phyloP scores from a whole-genome alignment of 1,284 basidiomycete genomes.

The Microbotryum scabiosae region DNA sequence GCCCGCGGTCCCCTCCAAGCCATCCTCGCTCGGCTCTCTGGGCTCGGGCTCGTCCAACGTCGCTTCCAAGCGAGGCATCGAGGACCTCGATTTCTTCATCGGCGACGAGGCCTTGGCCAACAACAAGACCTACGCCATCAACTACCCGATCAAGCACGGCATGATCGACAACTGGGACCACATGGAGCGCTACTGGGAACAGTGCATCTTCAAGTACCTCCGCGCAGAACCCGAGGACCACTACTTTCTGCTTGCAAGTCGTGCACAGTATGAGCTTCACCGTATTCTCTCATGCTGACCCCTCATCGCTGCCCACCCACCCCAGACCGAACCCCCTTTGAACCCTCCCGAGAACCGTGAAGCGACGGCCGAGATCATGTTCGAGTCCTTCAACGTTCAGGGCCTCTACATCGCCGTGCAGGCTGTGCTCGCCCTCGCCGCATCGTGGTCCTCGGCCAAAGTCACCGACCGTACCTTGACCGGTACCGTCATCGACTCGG shows the following conservation, averaged over 20 bases:
- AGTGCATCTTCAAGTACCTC: conserved; percentile 99
- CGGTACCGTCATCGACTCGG: conserved; percentile 98
- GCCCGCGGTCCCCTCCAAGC: conserved; percentile 71
- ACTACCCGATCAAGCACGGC: conserved; percentile 96
- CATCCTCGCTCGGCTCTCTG: conserved; percentile 42
- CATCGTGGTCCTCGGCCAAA: conserved; percentile 91
- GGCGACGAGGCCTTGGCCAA: conserved; percentile 96
- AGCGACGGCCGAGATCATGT: conserved; percentile 99
- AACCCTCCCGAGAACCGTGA: conserved; percentile 98
- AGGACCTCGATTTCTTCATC: conserved; percentile 99
- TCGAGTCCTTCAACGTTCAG: conserved; percentile 47
- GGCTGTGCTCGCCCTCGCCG: conserved; percentile 96
- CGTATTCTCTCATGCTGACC: neutral
- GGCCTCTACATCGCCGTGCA: conserved; percentile 98
- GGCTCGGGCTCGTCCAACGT: conserved; percentile 48
- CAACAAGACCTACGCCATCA: conserved; percentile 79
- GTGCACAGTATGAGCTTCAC: neutral
- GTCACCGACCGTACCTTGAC: conserved; percentile 49
- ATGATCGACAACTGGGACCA: conserved; percentile 99
- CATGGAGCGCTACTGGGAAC: conserved; percentile 98
- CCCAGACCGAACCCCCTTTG: conserved; percentile 90
- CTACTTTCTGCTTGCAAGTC: conserved; percentile 85
- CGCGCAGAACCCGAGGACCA: conserved; percentile 98
- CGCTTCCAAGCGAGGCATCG: conserved; percentile 92
- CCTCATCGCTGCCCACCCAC: neutral